Conservation (phyloP, 495 filamentous ascomycete species). For the Parachaetomium inaequale region DNA sequence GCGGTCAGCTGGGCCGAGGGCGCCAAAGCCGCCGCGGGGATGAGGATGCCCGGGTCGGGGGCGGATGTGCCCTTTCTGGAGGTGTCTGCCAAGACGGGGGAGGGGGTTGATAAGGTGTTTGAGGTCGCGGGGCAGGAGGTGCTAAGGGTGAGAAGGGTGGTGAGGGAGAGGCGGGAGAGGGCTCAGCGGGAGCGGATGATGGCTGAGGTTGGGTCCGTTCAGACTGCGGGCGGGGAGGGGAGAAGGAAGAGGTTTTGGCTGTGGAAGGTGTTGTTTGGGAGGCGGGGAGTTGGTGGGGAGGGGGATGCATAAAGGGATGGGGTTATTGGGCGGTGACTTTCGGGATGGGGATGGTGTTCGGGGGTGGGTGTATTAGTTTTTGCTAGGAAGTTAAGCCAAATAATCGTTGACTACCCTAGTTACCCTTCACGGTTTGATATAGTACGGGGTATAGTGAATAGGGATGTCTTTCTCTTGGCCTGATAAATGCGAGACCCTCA, state of each 20-base stretch:
- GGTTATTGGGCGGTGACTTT: neutral
- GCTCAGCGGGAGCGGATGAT: slow-evolving; percentile 6
- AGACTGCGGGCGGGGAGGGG: neutral
- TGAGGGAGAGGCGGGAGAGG: slow-evolving; percentile 26
- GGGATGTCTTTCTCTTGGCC: neutral
- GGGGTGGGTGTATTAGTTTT: neutral
- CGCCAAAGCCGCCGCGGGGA: slow-evolving; percentile 21
- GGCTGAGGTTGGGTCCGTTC: neutral
- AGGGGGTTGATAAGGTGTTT: slow-evolving; percentile 36
- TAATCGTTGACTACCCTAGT: neutral
- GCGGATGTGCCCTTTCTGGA: slow-evolving; percentile 31
- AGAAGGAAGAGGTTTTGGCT: slow-evolving; percentile 13
- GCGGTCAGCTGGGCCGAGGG: slow-evolving; percentile 31
- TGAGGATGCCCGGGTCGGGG: neutral
- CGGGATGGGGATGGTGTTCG: too few relatives aligned
- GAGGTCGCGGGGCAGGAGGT: slow-evolving; percentile 31
- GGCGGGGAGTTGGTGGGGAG: slow-evolving; percentile 10
- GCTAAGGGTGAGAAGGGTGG: slow-evolving; percentile 25
- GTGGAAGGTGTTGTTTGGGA: slow-evolving; percentile 21
- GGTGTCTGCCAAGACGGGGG: slow-evolving; percentile 40
- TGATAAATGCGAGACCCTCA: neutral
- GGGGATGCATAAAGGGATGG: too few relatives aligned
- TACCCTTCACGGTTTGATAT: neutral
- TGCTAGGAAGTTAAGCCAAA: too few relatives aligned
- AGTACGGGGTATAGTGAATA: neutral